Conservation (phyloP, 1,139 yeast genomes). For the Pichia sp. region DNA sequence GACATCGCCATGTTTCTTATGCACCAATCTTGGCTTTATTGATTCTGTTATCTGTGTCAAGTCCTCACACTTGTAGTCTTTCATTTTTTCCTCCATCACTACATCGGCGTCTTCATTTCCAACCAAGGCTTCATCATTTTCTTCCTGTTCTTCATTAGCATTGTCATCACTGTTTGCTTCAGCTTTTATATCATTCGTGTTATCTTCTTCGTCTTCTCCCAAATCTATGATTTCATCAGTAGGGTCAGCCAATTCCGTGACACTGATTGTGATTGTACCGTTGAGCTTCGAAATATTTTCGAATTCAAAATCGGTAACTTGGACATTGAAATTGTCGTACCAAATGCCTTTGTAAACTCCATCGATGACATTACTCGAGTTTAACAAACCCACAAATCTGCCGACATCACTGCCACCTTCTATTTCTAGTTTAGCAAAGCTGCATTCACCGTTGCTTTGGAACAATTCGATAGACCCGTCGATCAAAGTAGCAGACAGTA, state of each 20-base stretch:
- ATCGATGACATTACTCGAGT: slow-evolving; percentile 15
- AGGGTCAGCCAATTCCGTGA: slow-evolving; percentile 10
- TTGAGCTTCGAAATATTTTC: slow-evolving; percentile 17
- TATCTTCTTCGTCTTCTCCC: slow-evolving; percentile 20
- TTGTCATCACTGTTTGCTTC: slow-evolving; percentile 5
- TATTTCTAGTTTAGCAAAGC: slow-evolving; percentile 11
- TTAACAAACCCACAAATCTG: slow-evolving; percentile 23
- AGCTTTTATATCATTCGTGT: slow-evolving; percentile 1
- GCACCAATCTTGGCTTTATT: slow-evolving; percentile 13
- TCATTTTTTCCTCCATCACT: background rate
- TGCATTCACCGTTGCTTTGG: background rate
- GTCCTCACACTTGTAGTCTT: slow-evolving; percentile 7
- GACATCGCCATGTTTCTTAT: slow-evolving; percentile 28
- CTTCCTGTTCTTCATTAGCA: background rate
- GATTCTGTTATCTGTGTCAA: slow-evolving; percentile 7
- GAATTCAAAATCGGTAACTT: slow-evolving; percentile 24
- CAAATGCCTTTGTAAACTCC: slow-evolving; percentile 33
- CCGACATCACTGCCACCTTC: slow-evolving; percentile 20
- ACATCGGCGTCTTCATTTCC: background rate
- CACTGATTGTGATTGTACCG: slow-evolving; percentile 14
- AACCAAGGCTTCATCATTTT: background rate
- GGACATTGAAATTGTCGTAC: slow-evolving; percentile 36
- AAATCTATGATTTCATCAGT: slow-evolving; percentile 12
- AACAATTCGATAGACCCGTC: slow-evolving; percentile 36
- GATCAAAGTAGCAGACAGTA: slow-evolving; percentile 31